Conservation (phyloP, 768 basidiomycete genomes). For the Leccinum broughii region DNA sequence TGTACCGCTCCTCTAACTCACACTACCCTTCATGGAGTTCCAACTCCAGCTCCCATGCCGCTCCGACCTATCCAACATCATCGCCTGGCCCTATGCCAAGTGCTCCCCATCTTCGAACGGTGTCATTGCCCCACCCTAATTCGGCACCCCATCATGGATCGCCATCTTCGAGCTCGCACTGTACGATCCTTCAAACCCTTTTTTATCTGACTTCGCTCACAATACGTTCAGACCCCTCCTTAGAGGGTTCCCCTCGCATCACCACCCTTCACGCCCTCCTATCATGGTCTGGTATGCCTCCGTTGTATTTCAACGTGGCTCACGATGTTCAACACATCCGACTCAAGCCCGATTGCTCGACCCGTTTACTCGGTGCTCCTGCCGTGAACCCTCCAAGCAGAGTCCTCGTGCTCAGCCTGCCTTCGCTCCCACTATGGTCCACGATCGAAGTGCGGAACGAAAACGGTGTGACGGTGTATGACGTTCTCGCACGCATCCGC, state of each 20-base stretch:
- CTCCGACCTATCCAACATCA: constrained; percentile 13
- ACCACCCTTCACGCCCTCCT: constrained; percentile 29
- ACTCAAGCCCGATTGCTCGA: constrained; percentile 18
- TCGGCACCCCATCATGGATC: constrained; percentile 21
- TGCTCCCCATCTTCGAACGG: constrained; percentile 29
- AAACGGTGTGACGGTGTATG: constrained; percentile 28
- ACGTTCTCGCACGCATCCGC: constrained; percentile 30
- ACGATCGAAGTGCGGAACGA: constrained; percentile 33
- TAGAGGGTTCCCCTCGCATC: constrained; percentile 16
- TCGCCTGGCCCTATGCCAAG: constrained; percentile 25
- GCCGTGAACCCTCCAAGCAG: constrained; percentile 26
- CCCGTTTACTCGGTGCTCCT: constrained; percentile 18
- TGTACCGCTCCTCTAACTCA: constrained; percentile 23
- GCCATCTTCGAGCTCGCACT: constrained; percentile 14
- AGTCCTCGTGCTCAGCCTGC: constrained; percentile 20
- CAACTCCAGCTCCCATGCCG: constrained; percentile 4
- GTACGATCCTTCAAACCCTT: constrained; percentile 14
- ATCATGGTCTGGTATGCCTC: constrained; percentile 19
- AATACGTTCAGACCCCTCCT: constrained; percentile 13
- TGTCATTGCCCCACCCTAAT: constrained; percentile 35
- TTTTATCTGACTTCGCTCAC: constrained; percentile 4
- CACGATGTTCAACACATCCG: constrained; percentile 27
- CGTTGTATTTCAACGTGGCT: constrained; percentile 28
- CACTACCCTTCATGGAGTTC: constrained; percentile 26
- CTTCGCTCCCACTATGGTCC: constrained; percentile 28